Base-by-base conservation (phyloP, 2,329 filamentous ascomycete species). In the Aureobasidium lini region DNA sequence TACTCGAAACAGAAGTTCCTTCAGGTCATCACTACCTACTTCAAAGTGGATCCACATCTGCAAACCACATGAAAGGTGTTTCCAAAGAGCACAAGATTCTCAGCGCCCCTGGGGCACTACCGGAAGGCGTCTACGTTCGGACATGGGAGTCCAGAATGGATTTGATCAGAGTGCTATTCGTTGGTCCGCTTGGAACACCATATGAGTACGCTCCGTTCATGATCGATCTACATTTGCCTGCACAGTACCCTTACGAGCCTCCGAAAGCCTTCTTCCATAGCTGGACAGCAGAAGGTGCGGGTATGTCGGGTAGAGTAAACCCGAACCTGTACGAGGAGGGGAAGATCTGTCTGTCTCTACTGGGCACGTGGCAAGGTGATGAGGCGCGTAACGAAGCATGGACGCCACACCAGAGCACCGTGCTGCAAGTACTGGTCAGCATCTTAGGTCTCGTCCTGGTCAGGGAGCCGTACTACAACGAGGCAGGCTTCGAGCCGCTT, bases 241-340 rank as follows among this genome's bases (percentile, higher is more conserved):
- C 74, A 0, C 65, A 70, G 0, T 86, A 81, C 62, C 83, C 83
- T 1, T 68, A 70, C n/a, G 66, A 71, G 2, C 79, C 83, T 2
- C 83, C 83, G 0, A 68, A 72, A n/a, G 77, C 78, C 1, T 80
- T 76, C 68, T 86, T 85, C 68, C 81, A 85, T 67, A 61, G 61
- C 48, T 63, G 62, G 60, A 79, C 77, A 0, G 81, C 80, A 0
- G 76, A 74, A 1, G 69, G 70, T 3, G 76, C 76, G 79, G 80
- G 80, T 13, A 63, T 18, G 80, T 79, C 9, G 63, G 73, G 62
- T 64, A 69, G 28, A 80, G 82, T 85, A 28, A 86, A 85, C 63
- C 83, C 83, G 0, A 86, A 86, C 63, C 69, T 86, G 1, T 85
- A 85, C 67, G 82, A 85, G 63, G 79, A 84, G 61, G 82, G 83